Percentiles rank a stretch among this genome's conserved stretches.
phyloP scores from a whole-genome alignment of 106 monocot species.

The Triglochin maritima region DNA sequence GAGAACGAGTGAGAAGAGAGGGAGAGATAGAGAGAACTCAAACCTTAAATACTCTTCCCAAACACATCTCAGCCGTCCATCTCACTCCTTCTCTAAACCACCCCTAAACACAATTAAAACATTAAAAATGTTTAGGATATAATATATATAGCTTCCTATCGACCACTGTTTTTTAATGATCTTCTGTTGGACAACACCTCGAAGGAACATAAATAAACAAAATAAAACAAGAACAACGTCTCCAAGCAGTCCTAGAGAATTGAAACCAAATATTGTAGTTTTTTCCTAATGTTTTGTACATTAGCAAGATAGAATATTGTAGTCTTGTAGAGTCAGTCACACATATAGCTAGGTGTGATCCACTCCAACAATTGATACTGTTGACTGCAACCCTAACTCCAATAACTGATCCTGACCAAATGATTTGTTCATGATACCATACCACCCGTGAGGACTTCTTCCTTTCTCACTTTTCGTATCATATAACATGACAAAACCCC shows the following conservation, averaged over 20 bases:
- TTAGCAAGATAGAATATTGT: neutral
- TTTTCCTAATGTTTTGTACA: neutral
- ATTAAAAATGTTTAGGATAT: no score
- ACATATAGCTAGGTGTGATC: neutral
- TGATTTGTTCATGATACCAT: slow-evolving; percentile 9
- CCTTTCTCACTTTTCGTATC: slow-evolving; percentile 2
- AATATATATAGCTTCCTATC: no score
- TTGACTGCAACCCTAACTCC: neutral
- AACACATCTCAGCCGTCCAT: no score
- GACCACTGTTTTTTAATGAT: no score
- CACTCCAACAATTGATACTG: neutral
- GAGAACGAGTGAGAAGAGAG: no score
- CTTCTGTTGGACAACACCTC: no score
- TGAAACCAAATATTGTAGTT: neutral
- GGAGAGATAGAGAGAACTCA: no score
- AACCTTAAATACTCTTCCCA: no score
- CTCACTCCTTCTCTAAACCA: no score
- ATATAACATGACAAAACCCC: neutral
- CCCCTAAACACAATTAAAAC: no score
- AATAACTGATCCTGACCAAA: neutral
- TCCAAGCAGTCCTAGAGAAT: neutral
- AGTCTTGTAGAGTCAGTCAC: neutral
- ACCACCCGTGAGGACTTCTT: slow-evolving; percentile 1
- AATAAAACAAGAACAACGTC: no score
- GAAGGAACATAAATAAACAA: no score